These are phyloP conservation scores for Colletotrichum limetticola DNA, from an alignment of 2,329 filamentous ascomycete species.

Conservation along the genomic window DNA sequence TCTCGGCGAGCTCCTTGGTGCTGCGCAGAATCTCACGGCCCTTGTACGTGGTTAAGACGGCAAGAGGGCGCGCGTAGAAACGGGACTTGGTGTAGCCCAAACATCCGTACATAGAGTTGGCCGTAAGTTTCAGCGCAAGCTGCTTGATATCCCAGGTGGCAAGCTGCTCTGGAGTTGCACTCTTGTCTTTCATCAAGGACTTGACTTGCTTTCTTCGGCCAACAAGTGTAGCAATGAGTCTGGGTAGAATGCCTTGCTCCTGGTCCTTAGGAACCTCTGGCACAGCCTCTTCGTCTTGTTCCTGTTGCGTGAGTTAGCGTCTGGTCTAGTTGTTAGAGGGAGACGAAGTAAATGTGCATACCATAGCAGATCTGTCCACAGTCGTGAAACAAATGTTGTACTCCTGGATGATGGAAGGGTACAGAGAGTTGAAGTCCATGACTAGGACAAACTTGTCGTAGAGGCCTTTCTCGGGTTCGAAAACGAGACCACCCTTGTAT, in stretches of 20 bases:
- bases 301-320: constrained; percentile 45
- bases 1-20: constrained; percentile 95
- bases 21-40: constrained; percentile 96
- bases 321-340: background rate
- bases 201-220: constrained; percentile 92
- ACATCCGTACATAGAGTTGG: constrained; percentile 99
- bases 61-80: constrained; percentile 94
- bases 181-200: constrained; percentile 94
- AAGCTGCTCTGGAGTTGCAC: constrained; percentile 84
- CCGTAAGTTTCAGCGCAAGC: constrained; percentile 93
- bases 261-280: constrained; percentile 86
- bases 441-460: constrained; percentile 99
- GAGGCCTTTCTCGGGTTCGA: constrained; percentile 95
- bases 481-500: constrained; percentile 97
- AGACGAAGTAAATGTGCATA: constrained; percentile 54
- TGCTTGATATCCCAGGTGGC: constrained; percentile 99
- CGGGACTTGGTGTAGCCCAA: constrained; percentile 96
- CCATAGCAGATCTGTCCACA: constrained; percentile 79
- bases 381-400: constrained; percentile 99
- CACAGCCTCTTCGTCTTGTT: constrained; percentile 85
- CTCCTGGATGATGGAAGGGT: constrained; percentile 98
- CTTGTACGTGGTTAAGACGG: constrained; percentile 96
- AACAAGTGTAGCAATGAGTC: constrained; percentile 91
- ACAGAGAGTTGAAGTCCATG: constrained; percentile 99
- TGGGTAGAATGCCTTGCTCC: constrained; percentile 86